Evolutionary conservation across 179 eudicot species (phyloP).

Genomic region (Nepenthes alata): DNA sequence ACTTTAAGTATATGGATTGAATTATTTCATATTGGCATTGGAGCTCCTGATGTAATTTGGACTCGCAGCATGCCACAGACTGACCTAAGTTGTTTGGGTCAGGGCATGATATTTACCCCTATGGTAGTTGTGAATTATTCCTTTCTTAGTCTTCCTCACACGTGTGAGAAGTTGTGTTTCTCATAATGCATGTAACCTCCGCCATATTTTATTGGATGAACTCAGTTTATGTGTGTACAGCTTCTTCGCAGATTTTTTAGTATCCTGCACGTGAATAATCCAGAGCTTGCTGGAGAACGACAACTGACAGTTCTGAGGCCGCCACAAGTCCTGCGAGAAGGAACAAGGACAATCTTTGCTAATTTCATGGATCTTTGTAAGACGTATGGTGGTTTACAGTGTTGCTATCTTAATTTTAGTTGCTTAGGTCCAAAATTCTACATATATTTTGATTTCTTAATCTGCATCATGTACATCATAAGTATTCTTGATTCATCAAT

Average conservation of each 20-base stretch:
- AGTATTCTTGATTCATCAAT: neutral
- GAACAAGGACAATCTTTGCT: conserved; percentile 29
- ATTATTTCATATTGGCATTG: too few species aligned
- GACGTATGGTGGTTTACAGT: conserved; percentile 21
- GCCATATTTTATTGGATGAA: too few species aligned
- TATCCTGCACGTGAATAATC: conserved; percentile 22
- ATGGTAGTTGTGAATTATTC: too few species aligned
- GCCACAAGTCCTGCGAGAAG: conserved; percentile 33
- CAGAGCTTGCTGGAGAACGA: conserved; percentile 28
- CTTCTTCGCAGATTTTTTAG: conserved; percentile 22
- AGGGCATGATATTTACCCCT: too few species aligned
- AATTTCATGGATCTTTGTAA: conserved; percentile 38
- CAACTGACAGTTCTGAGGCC: conserved; percentile 37
- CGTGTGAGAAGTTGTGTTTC: too few species aligned
- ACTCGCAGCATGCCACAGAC: too few species aligned
- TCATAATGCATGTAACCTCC: too few species aligned
- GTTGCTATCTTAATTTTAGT: neutral
- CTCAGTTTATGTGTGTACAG: conserved; percentile 9
- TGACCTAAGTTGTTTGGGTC: too few species aligned
- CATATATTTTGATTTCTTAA: neutral
- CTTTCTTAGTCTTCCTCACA: too few species aligned
- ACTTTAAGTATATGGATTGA: too few species aligned
- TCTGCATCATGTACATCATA: neutral
- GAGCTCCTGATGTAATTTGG: too few species aligned
- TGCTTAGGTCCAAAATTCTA: neutral